Evolutionary conservation across 140 eudicot genomes (phyloP).

Genomic region (Ambrosia hybrid): DNA sequence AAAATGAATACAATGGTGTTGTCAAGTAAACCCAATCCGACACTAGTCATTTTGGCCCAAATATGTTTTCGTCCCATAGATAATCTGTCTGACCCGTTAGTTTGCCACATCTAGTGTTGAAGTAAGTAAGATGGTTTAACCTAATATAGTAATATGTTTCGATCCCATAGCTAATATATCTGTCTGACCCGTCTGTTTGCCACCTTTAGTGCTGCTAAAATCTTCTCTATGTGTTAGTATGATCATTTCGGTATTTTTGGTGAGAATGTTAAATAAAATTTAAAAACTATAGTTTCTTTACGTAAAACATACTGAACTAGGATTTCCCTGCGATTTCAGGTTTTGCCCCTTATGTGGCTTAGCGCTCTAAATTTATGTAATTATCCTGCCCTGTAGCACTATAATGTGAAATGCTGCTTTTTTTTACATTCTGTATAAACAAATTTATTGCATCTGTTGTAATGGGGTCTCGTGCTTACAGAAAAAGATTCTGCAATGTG

Average conservation of each 20-base stretch:
- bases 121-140: no score
- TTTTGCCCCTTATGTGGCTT: slow-evolving; percentile 90
- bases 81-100: background rate
- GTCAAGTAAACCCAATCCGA: background rate
- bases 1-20: background rate
- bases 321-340: slow-evolving; percentile 28
- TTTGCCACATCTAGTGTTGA: background rate
- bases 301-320: no score
- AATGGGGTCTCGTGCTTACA: background rate
- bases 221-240: background rate
- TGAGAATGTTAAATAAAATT: no score
- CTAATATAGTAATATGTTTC: background rate
- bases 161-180: background rate
- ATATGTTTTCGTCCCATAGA: background rate
- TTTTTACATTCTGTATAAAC: no score
- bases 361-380: slow-evolving; percentile 36
- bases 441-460: no score
- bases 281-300: no score
- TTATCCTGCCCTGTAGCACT: no score
- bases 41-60: background rate
- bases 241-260: background rate
- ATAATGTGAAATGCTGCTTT: no score
- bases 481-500: background rate
- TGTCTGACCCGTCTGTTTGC: background rate
- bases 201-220: background rate